Evolutionary conservation across 139 green algal genomes (phyloP).

Genomic region (Nannochloris sp.): DNA sequence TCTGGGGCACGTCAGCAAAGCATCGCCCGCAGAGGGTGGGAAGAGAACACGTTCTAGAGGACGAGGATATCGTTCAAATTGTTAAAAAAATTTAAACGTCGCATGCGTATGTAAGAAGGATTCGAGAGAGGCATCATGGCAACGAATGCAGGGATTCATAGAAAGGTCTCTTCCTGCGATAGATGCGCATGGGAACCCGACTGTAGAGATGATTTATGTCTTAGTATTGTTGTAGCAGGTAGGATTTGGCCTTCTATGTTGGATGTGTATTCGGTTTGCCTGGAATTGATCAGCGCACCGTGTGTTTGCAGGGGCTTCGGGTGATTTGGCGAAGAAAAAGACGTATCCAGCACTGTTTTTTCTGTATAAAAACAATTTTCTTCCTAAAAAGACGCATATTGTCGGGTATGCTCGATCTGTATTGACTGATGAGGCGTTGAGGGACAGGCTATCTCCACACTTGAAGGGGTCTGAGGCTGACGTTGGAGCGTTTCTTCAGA

Average conservation of each 20-base stretch:
- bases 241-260: background rate
- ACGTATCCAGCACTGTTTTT: conserved; percentile 77
- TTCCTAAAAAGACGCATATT: conserved; percentile 38
- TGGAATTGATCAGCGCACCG: background rate
- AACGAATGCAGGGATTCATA: too few relatives aligned
- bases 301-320: conserved; percentile 28
- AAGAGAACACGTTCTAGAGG: conserved; percentile 85
- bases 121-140: too few relatives aligned
- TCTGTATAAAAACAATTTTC: conserved; percentile 53
- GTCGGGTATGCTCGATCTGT: conserved; percentile 71
- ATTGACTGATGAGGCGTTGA: conserved; percentile 55
- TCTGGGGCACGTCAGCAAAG: conserved; percentile 83
- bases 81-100: conserved; percentile 65
- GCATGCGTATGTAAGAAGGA: too few relatives aligned
- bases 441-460: conserved; percentile 36
- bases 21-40: conserved; percentile 84
- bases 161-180: background rate
- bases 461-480: conserved; percentile 25
- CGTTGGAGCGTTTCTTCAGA: conserved; percentile 52
- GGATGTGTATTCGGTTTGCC: background rate
- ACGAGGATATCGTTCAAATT: conserved; percentile 97
- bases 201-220: conserved; percentile 5
- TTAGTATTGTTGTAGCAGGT: conserved; percentile 22
- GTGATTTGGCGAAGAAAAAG: conserved; percentile 86
- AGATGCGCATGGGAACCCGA: background rate